Evolutionary conservation across 129 eudicot species (phyloP).

Genomic region (Apium graveolens): DNA sequence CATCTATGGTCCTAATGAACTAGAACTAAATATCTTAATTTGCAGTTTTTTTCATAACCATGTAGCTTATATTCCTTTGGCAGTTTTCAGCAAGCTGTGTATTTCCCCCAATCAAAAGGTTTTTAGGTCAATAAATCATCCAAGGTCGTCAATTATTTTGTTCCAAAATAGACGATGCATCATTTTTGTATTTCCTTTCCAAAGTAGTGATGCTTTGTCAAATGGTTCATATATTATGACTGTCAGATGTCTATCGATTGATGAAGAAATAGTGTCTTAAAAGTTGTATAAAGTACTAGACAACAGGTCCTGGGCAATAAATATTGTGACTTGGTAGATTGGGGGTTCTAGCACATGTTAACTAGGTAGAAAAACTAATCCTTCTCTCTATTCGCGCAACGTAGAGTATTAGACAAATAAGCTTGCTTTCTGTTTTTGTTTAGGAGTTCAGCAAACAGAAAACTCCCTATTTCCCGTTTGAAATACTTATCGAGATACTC

Average conservation of each 20-base stretch:
- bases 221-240: neutral
- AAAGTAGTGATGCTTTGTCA: constrained; percentile 48
- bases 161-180: neutral
- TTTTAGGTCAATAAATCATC: neutral
- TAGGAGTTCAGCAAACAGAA: neutral
- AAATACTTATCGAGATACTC: neutral
- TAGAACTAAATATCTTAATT: neutral
- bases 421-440: neutral
- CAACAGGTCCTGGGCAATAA: neutral
- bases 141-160: neutral
- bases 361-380: constrained; percentile 35
- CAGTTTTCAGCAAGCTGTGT: neutral
- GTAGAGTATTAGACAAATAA: neutral
- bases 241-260: constrained; percentile 10
- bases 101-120: neutral
- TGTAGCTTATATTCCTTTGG: neutral
- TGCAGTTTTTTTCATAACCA: neutral
- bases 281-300: neutral
- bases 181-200: neutral
- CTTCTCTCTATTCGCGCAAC: too few species aligned
- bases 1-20: neutral
- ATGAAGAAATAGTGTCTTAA: neutral
- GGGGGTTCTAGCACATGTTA: constrained; percentile 71
- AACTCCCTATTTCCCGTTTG: neutral
- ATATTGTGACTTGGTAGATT: constrained; percentile 2